phyloP scores from a whole-genome alignment of 306 rosid species.

The Delonix regia region DNA sequence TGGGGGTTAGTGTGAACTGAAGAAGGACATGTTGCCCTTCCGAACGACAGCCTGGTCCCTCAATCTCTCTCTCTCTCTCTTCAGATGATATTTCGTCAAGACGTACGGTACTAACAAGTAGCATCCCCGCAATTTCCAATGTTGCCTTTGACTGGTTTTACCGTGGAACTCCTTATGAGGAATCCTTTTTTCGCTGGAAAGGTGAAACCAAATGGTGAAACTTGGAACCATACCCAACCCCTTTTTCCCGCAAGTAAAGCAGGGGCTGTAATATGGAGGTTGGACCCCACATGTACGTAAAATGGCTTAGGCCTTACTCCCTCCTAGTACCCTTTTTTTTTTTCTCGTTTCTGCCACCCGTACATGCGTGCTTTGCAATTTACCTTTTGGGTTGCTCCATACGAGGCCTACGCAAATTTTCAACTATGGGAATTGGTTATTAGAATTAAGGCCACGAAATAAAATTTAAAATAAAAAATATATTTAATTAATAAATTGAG shows the following conservation, averaged over 20 bases:
- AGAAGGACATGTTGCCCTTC: conserved; percentile 45
- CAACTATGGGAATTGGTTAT: too few relatives aligned
- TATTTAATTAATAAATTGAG: too few relatives aligned
- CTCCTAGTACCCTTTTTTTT: not conserved
- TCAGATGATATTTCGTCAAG: not conserved
- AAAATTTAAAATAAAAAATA: too few relatives aligned
- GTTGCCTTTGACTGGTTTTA: conserved; percentile 19
- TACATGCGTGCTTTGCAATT: conserved; percentile 21
- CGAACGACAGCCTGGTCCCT: conserved; percentile 67
- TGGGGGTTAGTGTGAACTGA: conserved; percentile 32
- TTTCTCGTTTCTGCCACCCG: not conserved
- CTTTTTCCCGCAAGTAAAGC: not conserved
- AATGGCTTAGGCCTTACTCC: not conserved
- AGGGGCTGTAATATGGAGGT: conserved; percentile 2
- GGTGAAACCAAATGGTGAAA: conserved; percentile 32
- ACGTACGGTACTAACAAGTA: conserved; percentile 33
- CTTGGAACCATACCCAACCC: not conserved
- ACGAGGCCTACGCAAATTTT: not conserved
- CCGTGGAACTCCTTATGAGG: not conserved
- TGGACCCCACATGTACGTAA: not conserved
- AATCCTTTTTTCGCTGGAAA: conserved; percentile 33
- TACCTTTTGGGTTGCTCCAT: conserved; percentile 13
- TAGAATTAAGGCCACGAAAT: too few relatives aligned
- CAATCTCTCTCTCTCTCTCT: not conserved
- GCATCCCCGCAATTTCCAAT: conserved; percentile 56